Percentiles rank a stretch among this genome's conserved stretches.
These are phyloP conservation scores for Umbilicus rupestris DNA, from an alignment of 164 flowering plant species.

Conservation along the genomic window DNA sequence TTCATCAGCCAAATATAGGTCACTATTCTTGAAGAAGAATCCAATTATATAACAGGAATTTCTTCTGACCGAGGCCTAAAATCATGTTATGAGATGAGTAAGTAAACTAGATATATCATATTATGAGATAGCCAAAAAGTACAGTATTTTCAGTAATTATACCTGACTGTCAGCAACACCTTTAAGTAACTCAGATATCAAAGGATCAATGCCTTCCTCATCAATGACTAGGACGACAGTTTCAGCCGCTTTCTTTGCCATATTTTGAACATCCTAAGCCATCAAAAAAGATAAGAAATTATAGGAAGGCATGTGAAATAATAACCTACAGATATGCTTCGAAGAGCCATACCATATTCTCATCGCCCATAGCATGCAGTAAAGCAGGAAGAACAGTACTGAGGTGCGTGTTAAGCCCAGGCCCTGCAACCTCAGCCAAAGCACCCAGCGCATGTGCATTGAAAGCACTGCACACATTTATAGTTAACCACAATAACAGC, in stretches of 20 bases:
- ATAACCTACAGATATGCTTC: no score
- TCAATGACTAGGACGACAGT: slow-evolving; percentile 91
- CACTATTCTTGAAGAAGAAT: slow-evolving; percentile 84
- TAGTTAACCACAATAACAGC: not conserved
- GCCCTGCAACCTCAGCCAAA: slow-evolving; percentile 95
- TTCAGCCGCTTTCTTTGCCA: slow-evolving; percentile 94
- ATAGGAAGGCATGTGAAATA: not conserved
- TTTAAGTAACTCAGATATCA: slow-evolving; percentile 79
- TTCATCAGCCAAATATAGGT: slow-evolving; percentile 89
- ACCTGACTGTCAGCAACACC: slow-evolving; percentile 81
- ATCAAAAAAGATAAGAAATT: slow-evolving; percentile 1
- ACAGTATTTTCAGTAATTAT: slow-evolving; percentile 1
- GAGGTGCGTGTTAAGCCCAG: slow-evolving; percentile 78
- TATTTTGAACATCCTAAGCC: slow-evolving; percentile 56
- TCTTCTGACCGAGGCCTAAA: slow-evolving; percentile 69
- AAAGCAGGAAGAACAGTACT: slow-evolving; percentile 81
- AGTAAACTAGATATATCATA: not conserved
- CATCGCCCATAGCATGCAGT: slow-evolving; percentile 74
- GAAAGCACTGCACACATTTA: slow-evolving; percentile 55
- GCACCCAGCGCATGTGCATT: slow-evolving; percentile 98
- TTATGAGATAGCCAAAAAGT: no score
- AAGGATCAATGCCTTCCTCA: slow-evolving; percentile 81
- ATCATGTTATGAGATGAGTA: slow-evolving; percentile 5
- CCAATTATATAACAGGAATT: slow-evolving; percentile 79
- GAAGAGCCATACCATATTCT: slow-evolving; percentile 42